These are phyloP conservation scores for Schoenoplectus triqueter DNA, from an alignment of 202 grass and related monocot species.

Conservation along the genomic window DNA sequence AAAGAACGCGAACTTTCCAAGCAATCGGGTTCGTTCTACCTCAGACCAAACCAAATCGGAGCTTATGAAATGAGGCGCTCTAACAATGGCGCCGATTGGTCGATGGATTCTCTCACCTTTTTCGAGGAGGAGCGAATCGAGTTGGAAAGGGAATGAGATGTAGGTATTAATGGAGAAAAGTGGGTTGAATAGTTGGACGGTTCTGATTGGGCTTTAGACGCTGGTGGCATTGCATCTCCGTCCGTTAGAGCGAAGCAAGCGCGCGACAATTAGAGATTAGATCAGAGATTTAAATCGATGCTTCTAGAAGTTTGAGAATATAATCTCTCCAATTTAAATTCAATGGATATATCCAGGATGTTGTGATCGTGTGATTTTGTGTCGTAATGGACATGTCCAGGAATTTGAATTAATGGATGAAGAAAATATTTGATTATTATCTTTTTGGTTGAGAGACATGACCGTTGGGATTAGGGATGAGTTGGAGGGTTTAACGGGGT, in stretches of 20 bases:
- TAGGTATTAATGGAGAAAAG: constrained; percentile 31
- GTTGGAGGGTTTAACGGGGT: constrained; percentile 18
- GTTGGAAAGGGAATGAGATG: constrained; percentile 8
- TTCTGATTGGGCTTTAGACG: not conserved
- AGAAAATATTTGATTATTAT: not conserved
- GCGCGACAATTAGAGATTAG: not conserved
- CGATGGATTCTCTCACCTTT: constrained; percentile 43
- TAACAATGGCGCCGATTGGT: constrained; percentile 9
- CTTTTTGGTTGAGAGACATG: not conserved
- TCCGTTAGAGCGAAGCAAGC: not conserved
- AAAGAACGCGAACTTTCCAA: constrained; percentile 12
- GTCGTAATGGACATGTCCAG: not conserved
- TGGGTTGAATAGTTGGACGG: not conserved
- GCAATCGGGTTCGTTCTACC: constrained; percentile 1
- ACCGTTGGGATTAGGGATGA: constrained; percentile 6
- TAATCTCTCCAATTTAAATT: too few species aligned
- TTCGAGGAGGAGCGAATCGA: constrained; percentile 25
- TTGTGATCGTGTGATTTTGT: too few species aligned
- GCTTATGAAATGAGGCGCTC: not conserved
- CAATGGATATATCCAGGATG: too few species aligned
- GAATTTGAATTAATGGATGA: not conserved
- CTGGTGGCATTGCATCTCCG: constrained; percentile 1
- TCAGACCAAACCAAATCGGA: not conserved
- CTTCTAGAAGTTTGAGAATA: not conserved
- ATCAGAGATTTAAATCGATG: not conserved